Base-by-base conservation (phyloP, 2,329 filamentous ascomycete species). In the Cladorrhinum sp. region DNA sequence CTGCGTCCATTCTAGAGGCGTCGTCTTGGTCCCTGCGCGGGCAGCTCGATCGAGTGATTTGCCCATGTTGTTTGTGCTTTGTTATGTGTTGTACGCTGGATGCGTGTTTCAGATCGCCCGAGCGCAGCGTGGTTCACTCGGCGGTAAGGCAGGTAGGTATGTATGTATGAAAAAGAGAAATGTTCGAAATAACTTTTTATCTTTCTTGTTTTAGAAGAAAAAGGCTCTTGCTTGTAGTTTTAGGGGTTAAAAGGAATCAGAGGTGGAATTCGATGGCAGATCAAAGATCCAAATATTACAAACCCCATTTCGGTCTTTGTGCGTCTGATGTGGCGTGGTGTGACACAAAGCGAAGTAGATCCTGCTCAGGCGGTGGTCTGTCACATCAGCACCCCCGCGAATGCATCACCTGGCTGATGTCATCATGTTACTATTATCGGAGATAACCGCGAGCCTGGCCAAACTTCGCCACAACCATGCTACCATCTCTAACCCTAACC, bases 1-100 rank as follows among this genome's bases (percentile, higher is more conserved):
- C 13, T 65, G 63, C 1, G 55, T 62, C 66, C 66, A 68, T 41
- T 68, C 58, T 60, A 45, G 16, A 59, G 36, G 25, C 23, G n/a
- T 22, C n/a, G 25, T 16, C 16, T 53, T 53, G 18, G 50, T 23
- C 16, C 50, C 50, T n/a, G 27, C 3, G 22, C 50, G 10, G 29
- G 29, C 13, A 27, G 2, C 27, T 36, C 23, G 50, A 12, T 53
- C 50, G 50, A 36, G 22, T 23, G 50, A 36, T 53, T 53, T 53
- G 50, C 50, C 50, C 50, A 53, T 53, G 32, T 36, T 32, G 23
- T 16, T 50, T 10, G 13, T 25, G 13, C n/a, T 49, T 23, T 22
- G n/a, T 49, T 18, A n/a, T 45, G 38, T 45, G 38, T 49, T 45
- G 38, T 45, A 6, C 38, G 25, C 4, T 4, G 5, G 25, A 29